Evolutionary conservation across 306 rosid genomes (phyloP).

Genomic region (Malus sieversii): DNA sequence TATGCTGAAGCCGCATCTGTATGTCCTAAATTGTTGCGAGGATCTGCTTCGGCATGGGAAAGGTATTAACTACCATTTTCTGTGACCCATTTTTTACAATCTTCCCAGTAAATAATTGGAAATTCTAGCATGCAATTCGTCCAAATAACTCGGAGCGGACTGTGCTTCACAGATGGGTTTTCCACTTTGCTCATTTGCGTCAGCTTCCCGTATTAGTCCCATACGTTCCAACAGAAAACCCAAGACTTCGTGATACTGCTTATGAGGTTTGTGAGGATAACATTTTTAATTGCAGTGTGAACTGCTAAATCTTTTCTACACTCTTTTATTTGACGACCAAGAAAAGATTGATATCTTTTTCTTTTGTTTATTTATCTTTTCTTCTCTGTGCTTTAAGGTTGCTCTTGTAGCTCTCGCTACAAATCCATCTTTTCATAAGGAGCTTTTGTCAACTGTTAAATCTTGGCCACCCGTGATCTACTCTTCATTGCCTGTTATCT

Average conservation of each 20-base stretch:
- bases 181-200: conserved; percentile 96
- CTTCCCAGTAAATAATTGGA: not conserved
- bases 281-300: not conserved
- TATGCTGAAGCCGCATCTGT: conserved; percentile 88
- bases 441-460: conserved; percentile 62
- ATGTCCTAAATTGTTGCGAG: conserved; percentile 84
- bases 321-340: conserved; percentile 3
- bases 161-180: conserved; percentile 75
- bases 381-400: conserved; percentile 45
- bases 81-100: conserved; percentile 4
- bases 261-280: conserved; percentile 68
- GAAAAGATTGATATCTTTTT: not conserved
- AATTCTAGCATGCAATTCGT: not conserved
- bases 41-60: conserved; percentile 96
- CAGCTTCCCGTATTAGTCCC: conserved; percentile 96
- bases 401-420: conserved; percentile 94
- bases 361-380: conserved; percentile 14
- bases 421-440: conserved; percentile 77
- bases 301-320: not conserved
- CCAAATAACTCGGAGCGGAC: conserved; percentile 21
- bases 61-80: conserved; percentile 43
- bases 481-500: conserved; percentile 74
- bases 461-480: conserved; percentile 84
- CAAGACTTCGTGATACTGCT: conserved; percentile 83
- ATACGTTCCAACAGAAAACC: conserved; percentile 79